Base-by-base conservation (phyloP, 23 red algal species). In the Chondrus crispus region DNA sequence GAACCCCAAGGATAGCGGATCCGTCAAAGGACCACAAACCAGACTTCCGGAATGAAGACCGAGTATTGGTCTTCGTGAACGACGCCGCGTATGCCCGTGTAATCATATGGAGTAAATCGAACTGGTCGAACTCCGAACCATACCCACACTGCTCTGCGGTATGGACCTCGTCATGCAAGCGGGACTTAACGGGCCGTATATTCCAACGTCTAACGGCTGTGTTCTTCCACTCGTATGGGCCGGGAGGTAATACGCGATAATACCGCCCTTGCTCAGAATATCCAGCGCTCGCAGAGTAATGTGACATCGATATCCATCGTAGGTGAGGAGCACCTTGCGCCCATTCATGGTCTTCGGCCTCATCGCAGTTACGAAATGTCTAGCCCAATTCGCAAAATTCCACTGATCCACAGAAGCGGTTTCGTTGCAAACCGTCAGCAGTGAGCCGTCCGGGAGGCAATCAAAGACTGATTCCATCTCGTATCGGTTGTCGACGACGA, bases 231-330 rank as follows among this genome's bases (percentile, higher is more conserved):
- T 58, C 32, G 77, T 82, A 46, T 54, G 77, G 20, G 77, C 77
- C 2, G 77, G 77, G n/a, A 82, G 77, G 49, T 28, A 37, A 46
- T 82, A 82, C 38, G 47, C 77, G 32, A 82, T 82, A 3, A 82
- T 35, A 55, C 48, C 53, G 2, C 35, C 48, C 4, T 49, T n/a
- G 38, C 26, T 30, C 29, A 82, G 53, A 26, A 24, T 37, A 19
- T 58, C 43, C 3, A 58, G 43, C 22, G 48, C 77, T 7, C 45
- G 18, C 53, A 24, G 16, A 20, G 77, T 58, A 24, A 82, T 6
- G 53, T 82, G 77, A 55, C 18, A 28, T 48, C 24, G 28, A 49
- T 82, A 7, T 49, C 29, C 77, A 82, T 82, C 77, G 49, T 30
- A 82, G 3, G 47, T 82, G n/a, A 82, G n/a, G 20, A 82, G 45